Conservation (phyloP, 495 filamentous ascomycete species). For the Elaphomyces granulatus region DNA sequence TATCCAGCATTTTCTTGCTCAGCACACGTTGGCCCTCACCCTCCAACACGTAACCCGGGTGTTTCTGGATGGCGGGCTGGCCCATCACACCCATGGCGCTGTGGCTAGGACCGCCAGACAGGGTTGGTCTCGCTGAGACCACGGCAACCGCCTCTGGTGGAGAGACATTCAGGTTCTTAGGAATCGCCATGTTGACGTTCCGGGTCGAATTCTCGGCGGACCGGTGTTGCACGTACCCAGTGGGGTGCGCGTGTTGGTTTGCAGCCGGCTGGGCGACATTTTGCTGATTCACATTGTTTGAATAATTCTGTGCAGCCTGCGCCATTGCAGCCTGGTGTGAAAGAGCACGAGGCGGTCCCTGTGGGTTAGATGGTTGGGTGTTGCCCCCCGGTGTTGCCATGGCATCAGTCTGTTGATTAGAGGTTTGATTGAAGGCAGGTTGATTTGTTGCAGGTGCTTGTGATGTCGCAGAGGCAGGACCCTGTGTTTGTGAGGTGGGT, state of each 20-base stretch:
- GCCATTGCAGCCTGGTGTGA: slow-evolving; percentile 48
- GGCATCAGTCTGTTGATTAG: slow-evolving; percentile 19
- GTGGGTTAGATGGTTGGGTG: slow-evolving; percentile 28
- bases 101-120: slow-evolving; percentile 58
- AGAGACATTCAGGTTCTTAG: slow-evolving; percentile 57
- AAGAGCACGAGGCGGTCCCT: slow-evolving; percentile 42
- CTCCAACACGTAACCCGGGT: slow-evolving; percentile 69
- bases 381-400: slow-evolving; percentile 24
- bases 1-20: slow-evolving; percentile 92
- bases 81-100: slow-evolving; percentile 62
- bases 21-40: slow-evolving; percentile 79
- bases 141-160: slow-evolving; percentile 57
- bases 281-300: slow-evolving; percentile 21
- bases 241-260: slow-evolving; percentile 39
- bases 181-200: slow-evolving; percentile 56
- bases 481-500: slow-evolving; percentile 23
- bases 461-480: slow-evolving; percentile 8
- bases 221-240: slow-evolving; percentile 34
- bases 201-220: slow-evolving; percentile 31
- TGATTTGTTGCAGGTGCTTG: slow-evolving; percentile 7
- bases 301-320: slow-evolving; percentile 44
- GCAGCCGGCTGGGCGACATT: slow-evolving; percentile 17
- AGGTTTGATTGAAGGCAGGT: slow-evolving; percentile 9
- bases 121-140: slow-evolving; percentile 58
- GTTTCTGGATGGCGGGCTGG: slow-evolving; percentile 71